phyloP scores from a whole-genome alignment of 306 rosid genomes.

The Trifolium dubium region DNA sequence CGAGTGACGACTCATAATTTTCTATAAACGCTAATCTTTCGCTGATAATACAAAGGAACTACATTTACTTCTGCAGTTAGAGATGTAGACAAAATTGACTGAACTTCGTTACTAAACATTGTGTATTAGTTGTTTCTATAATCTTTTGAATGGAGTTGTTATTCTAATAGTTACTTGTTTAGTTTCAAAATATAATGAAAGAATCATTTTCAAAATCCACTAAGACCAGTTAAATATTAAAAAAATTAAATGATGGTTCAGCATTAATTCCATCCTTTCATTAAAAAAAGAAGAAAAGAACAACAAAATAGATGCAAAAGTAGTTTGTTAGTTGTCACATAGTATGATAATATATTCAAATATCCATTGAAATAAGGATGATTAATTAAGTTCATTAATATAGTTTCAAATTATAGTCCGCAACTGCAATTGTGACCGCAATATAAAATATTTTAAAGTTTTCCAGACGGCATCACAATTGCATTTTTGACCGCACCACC shows the following conservation, averaged over 20 bases:
- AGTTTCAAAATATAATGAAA: not conserved
- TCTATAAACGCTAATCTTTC: no score
- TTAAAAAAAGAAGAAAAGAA: not conserved
- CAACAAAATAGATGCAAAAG: constrained; percentile 31
- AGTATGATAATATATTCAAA: constrained; percentile 34
- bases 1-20: no score
- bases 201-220: constrained; percentile 57
- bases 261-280: constrained; percentile 27
- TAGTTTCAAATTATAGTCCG: not conserved
- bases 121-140: no score
- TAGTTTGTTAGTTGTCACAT: constrained; percentile 27
- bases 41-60: no score
- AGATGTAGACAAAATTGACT: no score
- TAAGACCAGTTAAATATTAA: constrained; percentile 1
- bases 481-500: not conserved
- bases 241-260: constrained; percentile 2
- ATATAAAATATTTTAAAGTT: not conserved
- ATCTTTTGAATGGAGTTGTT: no score
- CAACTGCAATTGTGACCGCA: not conserved
- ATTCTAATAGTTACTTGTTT: not conserved
- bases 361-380: constrained; percentile 16
- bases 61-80: no score
- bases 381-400: not conserved
- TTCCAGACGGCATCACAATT: not conserved
- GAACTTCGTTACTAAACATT: no score